Evolutionary conservation across 768 basidiomycete species (phyloP).

Genomic region (Asterophora parasitica): DNA sequence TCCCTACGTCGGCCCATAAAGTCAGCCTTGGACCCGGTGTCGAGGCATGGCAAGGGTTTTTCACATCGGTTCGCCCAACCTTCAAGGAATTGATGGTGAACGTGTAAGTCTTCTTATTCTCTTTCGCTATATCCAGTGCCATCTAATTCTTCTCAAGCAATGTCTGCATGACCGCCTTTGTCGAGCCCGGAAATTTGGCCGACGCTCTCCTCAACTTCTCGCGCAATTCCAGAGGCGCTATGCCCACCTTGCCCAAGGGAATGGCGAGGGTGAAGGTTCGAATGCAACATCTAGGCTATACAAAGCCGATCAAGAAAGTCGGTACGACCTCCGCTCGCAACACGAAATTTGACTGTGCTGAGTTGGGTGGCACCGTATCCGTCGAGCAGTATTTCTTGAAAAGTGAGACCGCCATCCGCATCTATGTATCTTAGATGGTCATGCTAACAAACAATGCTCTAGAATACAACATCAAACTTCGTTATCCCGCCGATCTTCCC

Average conservation of each 20-base stretch:
- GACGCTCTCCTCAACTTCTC: conserved; percentile 50
- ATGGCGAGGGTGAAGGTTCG: conserved; percentile 57
- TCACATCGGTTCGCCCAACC: conserved; percentile 43
- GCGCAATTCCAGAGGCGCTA: conserved; percentile 33
- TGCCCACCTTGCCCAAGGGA: conserved; percentile 40
- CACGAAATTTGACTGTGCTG: conserved; percentile 44
- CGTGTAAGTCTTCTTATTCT: conserved; percentile 30
- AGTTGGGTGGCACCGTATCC: conserved; percentile 47
- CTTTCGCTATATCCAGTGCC: neutral
- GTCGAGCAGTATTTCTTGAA: conserved; percentile 60
- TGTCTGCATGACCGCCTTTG: conserved; percentile 53
- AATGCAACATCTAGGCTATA: conserved; percentile 53
- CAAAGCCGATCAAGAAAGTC: conserved; percentile 42
- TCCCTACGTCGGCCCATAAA: conserved; percentile 28
- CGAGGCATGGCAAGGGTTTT: conserved; percentile 43
- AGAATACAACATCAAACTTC: conserved; percentile 57
- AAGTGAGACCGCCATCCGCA: conserved; percentile 38
- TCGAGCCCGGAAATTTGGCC: conserved; percentile 58
- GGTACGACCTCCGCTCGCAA: conserved; percentile 32
- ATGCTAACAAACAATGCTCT: neutral
- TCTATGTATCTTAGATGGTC: neutral
- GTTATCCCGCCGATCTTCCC: conserved; percentile 42
- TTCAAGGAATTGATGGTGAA: conserved; percentile 51
- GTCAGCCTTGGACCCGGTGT: conserved; percentile 29
- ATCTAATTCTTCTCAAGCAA: conserved; percentile 28